Conservation (phyloP, 305 asterid genomes). For the Fraxinus greggii region DNA sequence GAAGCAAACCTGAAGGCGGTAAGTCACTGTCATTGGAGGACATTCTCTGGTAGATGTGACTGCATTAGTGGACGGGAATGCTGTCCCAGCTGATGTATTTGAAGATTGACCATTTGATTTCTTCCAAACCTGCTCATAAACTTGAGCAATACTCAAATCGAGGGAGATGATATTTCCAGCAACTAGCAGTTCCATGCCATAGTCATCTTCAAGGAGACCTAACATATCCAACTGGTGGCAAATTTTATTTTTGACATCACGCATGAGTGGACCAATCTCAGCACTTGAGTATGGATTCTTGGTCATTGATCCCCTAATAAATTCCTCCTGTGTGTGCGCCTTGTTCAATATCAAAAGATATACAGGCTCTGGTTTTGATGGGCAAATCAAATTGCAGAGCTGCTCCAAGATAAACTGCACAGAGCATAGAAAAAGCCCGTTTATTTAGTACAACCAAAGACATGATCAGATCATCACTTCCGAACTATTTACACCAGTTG, state of each 20-base stretch:
- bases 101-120: constrained; percentile 81
- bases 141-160: constrained; percentile 89
- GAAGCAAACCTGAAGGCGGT: constrained; percentile 84
- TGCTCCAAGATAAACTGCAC: constrained; percentile 98
- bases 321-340: constrained; percentile 98
- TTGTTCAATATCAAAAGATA: constrained; percentile 84
- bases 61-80: constrained; percentile 61
- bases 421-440: constrained; percentile 12
- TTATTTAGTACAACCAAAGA: constrained; percentile 23
- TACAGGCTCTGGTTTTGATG: constrained; percentile 87
- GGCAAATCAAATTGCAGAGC: constrained; percentile 95
- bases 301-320: constrained; percentile 99
- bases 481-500: constrained; percentile 2
- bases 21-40: constrained; percentile 97
- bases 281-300: constrained; percentile 97
- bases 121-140: constrained; percentile 97
- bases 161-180: constrained; percentile 97
- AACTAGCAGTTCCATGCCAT: constrained; percentile 94
- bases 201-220: constrained; percentile 95
- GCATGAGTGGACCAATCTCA: constrained; percentile 99
- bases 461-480: constrained; percentile 4
- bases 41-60: constrained; percentile 71
- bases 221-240: constrained; percentile 97
- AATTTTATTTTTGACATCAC: constrained; percentile 98
- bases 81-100: constrained; percentile 59